Base-by-base conservation (phyloP, 805 yeast genomes). In the Teunomyces funiuensis region DNA sequence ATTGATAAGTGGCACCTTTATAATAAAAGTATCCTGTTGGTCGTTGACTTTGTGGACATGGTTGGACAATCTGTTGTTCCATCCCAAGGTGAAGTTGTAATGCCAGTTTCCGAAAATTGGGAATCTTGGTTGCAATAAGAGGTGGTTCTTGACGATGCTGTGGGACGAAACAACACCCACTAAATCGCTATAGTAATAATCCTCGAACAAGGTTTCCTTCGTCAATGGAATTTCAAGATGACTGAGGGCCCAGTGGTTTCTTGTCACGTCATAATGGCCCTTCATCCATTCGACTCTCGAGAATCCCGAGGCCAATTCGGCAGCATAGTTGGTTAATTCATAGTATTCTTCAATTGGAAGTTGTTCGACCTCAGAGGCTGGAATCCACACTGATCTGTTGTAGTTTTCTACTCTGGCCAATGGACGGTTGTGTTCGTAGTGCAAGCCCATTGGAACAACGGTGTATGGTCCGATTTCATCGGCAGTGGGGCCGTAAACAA, bases 41-140 rank as follows among this genome's bases (percentile, higher is more conserved):
- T 51, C 54, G 19, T 51, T 45, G 13, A 71, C 51, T 29, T 60
- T 54, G 51, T 66, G 80, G 39, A 86, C 69, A 50, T 74, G 82
- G 33, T 77, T 65, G 11, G 66, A 55, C 30, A 90, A 64, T 15
- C 72, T 66, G 49, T 80, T 77, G 37, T 83, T 79, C 96, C 96
- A 93, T n/a, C 98, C 98, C 52, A 91, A 64, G 16, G 98, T 93
- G 73, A 88, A 93, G 66, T 91, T 88, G 66, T 88, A 91, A 55
- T 82, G 76, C 99, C 99, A 93, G 31, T 90, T 95, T 37, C 99
- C 99, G 64, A 88, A 86, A 5, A 93, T 61, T n/a, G 99, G 99
- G 71, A 73, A 93, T 61, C 99, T 77, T 42, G 98, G 98, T 55
- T 76, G 79, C 49, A 93, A 61, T 26, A 82, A 68, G 36, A 88